Percentiles rank a stretch among this genome's conserved stretches.
phyloP scores from a whole-genome alignment of 129 eudicot species.

The Saussurea involucrata region DNA sequence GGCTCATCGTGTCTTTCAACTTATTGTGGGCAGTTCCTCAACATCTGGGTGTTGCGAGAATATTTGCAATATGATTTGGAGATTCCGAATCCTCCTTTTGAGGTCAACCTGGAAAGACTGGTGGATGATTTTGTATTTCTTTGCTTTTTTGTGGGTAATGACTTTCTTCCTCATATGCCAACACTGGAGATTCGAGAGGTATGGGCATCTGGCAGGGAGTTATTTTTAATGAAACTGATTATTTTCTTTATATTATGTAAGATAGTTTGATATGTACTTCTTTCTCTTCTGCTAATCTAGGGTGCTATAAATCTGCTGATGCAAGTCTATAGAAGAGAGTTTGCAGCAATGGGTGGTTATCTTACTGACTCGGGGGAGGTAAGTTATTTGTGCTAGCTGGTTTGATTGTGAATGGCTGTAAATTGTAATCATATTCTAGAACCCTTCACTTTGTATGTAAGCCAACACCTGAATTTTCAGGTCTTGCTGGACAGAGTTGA shows the following conservation, averaged over 20 bases:
- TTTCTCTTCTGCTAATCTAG: constrained; percentile 30
- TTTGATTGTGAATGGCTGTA: background rate
- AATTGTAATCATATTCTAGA: background rate
- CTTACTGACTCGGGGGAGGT: constrained; percentile 99
- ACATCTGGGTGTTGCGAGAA: constrained; percentile 92
- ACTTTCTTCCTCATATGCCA: constrained; percentile 99
- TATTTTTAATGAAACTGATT: background rate
- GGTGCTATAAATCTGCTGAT: constrained; percentile 92
- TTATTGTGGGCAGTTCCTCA: constrained; percentile 66
- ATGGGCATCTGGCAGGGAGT: constrained; percentile 15
- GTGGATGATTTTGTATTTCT: constrained; percentile 93
- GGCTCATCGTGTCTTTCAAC: background rate
- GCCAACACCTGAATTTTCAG: constrained; percentile 41
- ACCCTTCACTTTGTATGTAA: constrained; percentile 7
- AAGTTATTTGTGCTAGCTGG: constrained; percentile 12
- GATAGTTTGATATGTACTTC: background rate
- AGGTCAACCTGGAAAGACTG: constrained; percentile 74
- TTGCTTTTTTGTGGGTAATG: constrained; percentile 97
- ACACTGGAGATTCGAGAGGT: constrained; percentile 99
- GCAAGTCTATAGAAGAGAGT: constrained; percentile 79
- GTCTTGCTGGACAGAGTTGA: constrained; percentile 90
- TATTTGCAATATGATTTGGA: constrained; percentile 89
- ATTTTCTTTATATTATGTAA: constrained; percentile 8
- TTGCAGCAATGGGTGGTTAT: constrained; percentile 90
- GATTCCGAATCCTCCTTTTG: constrained; percentile 75